A percentile compares a stretch with the other conserved stretches of the same genome.
These are phyloP conservation scores for Diplodia intermedia DNA, from an alignment of 2,329 filamentous ascomycete genomes.

Conservation along the genomic window DNA sequence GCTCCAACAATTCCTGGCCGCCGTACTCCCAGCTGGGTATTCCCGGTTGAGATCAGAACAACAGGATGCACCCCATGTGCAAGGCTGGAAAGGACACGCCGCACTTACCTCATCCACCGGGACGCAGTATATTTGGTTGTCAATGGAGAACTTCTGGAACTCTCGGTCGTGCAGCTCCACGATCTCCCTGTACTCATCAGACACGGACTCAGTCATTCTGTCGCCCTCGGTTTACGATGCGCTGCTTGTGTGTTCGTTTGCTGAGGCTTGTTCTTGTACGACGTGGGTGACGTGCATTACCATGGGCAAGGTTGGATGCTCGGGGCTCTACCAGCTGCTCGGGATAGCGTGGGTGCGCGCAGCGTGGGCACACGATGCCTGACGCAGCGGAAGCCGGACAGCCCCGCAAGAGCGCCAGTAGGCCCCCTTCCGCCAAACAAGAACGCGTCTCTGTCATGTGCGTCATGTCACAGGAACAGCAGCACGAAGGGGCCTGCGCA, in stretches of 20 bases:
- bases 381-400: slow-evolving; percentile 31
- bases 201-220: slow-evolving; percentile 33
- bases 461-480: slow-evolving; percentile 26
- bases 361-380: slow-evolving; percentile 32
- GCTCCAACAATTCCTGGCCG: neutral
- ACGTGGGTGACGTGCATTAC: slow-evolving; percentile 30
- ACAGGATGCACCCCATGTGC: neutral
- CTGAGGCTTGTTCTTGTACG: slow-evolving; percentile 30
- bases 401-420: slow-evolving; percentile 33
- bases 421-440: slow-evolving; percentile 29
- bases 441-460: slow-evolving; percentile 26
- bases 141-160: slow-evolving; percentile 49
- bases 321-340: slow-evolving; percentile 30
- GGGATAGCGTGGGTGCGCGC: slow-evolving; percentile 32
- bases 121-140: slow-evolving; percentile 49
- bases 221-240: slow-evolving; percentile 1
- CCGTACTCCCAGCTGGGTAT: neutral
- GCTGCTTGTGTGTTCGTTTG: slow-evolving; percentile 3
- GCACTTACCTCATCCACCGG: slow-evolving; percentile 46
- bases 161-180: slow-evolving; percentile 47
- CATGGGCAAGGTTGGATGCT: slow-evolving; percentile 28
- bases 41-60: neutral
- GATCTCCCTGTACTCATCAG: slow-evolving; percentile 33
- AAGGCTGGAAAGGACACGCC: neutral
- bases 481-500: slow-evolving; percentile 11